A percentile compares a stretch with the other conserved stretches of the same genome.
Conservation (phyloP, 805 yeast genomes). For the Tetrapisispora namnaoensis region DNA sequence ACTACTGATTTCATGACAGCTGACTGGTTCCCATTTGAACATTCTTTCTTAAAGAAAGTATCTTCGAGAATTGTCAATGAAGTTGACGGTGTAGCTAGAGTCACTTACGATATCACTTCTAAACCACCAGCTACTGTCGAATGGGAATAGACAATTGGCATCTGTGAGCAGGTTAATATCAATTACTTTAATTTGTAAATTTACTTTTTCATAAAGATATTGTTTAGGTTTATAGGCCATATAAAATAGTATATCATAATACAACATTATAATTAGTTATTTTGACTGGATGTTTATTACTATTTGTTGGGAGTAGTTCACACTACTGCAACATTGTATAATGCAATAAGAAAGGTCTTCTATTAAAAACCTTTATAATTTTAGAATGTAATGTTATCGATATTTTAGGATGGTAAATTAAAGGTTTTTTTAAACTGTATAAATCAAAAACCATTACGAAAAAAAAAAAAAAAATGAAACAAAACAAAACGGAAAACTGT, state of each 20-base stretch:
- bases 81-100: conserved; percentile 98
- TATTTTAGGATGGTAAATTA: no score
- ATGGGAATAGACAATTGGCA: conserved; percentile 63
- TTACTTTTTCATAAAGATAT: background rate
- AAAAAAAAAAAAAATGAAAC: no score
- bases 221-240: conserved; percentile 1
- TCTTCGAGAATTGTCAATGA: conserved; percentile 96
- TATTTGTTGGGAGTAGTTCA: no score
- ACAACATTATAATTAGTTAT: background rate
- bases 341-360: no score
- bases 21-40: conserved; percentile 95
- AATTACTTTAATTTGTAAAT: background rate
- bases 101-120: conserved; percentile 95
- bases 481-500: no score
- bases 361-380: no score
- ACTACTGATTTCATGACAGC: conserved; percentile 99
- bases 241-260: background rate
- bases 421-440: no score
- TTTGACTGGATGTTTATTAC: no score
- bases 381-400: no score
- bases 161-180: background rate
- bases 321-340: no score
- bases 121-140: conserved; percentile 99
- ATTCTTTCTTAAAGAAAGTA: conserved; percentile 81
- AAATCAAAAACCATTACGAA: no score